Base-by-base conservation (phyloP, 768 basidiomycete genomes). In the Tubosaeta sp. region DNA sequence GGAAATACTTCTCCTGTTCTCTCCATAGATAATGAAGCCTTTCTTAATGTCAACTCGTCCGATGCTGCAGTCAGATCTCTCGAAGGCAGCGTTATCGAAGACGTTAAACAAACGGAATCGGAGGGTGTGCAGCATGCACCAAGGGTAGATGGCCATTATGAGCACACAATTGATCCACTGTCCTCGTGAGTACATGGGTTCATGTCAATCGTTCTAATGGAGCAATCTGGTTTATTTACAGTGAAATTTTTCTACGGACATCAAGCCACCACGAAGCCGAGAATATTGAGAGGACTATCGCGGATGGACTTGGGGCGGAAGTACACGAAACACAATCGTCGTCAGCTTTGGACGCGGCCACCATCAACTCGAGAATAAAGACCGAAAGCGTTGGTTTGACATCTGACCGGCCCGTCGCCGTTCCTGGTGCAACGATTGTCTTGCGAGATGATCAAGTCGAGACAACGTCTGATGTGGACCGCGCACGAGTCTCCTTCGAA, bases 141-240 rank as follows among this genome's bases (percentile, higher is more conserved):
- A 25, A 25, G 21, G 21, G 18, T 39, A 5, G 27, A 29, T 11
- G n/a, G 16, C 5, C 4, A 9, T n/a, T 29, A 35, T 19, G 9
- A 25, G 0, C 32, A 27, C 2, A 19, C 14, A 31, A n/a, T 32
- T 3, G 10, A 24, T 18, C 3, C 12, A 6, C 11, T 27, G 6
- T 25, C 44, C 16, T 19, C 38, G 55, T 57, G 44, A 58, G 57
- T 35, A 10, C 36, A 29, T 8, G 31, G 11, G 14, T 13, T 12
- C 18, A 4, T n/a, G 11, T 24, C 18, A 5, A 24, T 5, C 5
- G 3, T 25, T 19, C n/a, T 25, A 22, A 19, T 49, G 24, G 45
- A 31, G 9, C 5, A 9, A 56, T 12, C 5, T 12, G 11, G 11
- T 32, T 19, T 27, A 3, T 44, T 44, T 44, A 18, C 29, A 58